Evolutionary conservation across 441 rosid genomes (phyloP).

Genomic region (Euphorbia schlechtendalii): DNA sequence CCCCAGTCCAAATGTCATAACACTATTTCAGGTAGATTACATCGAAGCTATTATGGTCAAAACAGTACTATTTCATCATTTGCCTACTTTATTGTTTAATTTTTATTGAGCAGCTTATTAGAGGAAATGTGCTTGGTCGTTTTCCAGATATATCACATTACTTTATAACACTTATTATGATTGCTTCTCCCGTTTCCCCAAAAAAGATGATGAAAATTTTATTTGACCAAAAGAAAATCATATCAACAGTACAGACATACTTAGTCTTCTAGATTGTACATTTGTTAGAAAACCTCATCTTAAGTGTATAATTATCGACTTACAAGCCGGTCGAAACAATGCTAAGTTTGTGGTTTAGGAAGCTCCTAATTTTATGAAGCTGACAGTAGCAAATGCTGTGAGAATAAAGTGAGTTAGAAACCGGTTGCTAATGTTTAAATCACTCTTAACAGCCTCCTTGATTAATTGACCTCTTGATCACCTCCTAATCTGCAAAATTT

Average conservation of each 20-base stretch:
- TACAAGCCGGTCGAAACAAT: not conserved
- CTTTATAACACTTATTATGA: no score
- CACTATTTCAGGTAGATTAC: constrained; percentile 63
- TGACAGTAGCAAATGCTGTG: not conserved
- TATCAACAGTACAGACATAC: not conserved
- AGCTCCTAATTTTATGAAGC: not conserved
- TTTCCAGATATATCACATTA: not conserved
- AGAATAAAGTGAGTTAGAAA: not conserved
- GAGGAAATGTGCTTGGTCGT: not conserved
- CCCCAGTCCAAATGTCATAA: constrained; percentile 80
- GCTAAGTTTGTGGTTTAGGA: not conserved
- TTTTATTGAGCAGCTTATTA: not conserved
- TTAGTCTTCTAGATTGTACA: not conserved
- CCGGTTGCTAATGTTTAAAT: not conserved
- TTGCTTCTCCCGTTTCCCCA: no score
- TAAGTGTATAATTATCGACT: not conserved
- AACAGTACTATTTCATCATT: not conserved
- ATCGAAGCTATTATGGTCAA: not conserved
- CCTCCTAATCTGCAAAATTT: not conserved
- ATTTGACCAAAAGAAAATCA: not conserved
- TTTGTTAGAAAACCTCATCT: not conserved
- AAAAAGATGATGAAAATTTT: no score
- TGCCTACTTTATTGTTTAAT: not conserved
- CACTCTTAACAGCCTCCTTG: not conserved
- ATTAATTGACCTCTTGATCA: not conserved